Evolutionary conservation across 192 early-diverging fungal genomes (phyloP).

Genomic region (Phlyctochytrium bullatum): DNA sequence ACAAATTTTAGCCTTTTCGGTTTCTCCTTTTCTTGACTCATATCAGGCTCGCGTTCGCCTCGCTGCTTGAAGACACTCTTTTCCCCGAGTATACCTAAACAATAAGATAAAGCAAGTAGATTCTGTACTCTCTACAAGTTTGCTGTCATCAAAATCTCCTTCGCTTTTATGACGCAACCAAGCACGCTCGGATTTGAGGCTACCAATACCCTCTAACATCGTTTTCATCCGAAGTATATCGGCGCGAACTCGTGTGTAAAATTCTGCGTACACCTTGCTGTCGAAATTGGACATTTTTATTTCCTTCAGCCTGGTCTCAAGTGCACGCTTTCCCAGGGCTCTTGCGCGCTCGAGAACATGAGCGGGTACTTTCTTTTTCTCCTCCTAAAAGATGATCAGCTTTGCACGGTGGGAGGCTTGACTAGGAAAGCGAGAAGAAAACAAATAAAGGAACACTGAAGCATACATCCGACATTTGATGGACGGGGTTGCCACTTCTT

Average conservation of each 20-base stretch:
- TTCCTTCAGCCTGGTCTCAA: conserved; percentile 60
- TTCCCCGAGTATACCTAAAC: conserved; percentile 72
- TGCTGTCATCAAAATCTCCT: conserved; percentile 79
- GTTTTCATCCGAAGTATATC: conserved; percentile 70
- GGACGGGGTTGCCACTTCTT: conserved; percentile 38
- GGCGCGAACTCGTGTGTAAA: conserved; percentile 52
- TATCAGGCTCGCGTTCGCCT: conserved; percentile 68
- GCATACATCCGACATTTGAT: conserved; percentile 45
- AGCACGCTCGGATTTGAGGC: conserved; percentile 75
- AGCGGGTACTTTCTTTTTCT: conserved; percentile 47
- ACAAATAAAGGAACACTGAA: too few relatives aligned
- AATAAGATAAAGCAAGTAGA: neutral
- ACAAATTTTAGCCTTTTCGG: conserved; percentile 77
- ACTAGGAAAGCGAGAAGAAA: too few relatives aligned
- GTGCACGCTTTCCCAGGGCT: conserved; percentile 69
- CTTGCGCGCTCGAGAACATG: conserved; percentile 37
- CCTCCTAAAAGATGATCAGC: conserved; percentile 31
- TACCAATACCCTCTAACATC: conserved; percentile 68
- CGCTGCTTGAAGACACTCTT: conserved; percentile 75
- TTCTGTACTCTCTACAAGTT: conserved; percentile 50
- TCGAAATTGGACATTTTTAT: conserved; percentile 71
- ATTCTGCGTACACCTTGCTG: conserved; percentile 34
- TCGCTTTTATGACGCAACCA: conserved; percentile 79
- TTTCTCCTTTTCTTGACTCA: conserved; percentile 73
- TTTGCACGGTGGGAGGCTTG: neutral